A percentile compares a stretch with the other conserved stretches of the same genome.
Evolutionary conservation across 345 rosid species (phyloP).

Genomic region (Psidium guajava): DNA sequence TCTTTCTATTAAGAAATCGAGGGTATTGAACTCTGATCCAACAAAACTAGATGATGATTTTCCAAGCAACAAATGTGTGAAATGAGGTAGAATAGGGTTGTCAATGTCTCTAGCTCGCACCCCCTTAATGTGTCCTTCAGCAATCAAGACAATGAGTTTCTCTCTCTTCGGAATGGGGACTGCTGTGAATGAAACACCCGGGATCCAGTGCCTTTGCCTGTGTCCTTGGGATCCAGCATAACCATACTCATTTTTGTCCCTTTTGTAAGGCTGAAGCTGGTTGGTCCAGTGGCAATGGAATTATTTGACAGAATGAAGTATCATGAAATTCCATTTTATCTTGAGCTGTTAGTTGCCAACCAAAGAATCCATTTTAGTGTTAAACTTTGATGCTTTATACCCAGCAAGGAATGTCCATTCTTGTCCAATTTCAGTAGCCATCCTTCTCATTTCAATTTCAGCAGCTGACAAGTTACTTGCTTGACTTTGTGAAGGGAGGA

Average conservation of each 20-base stretch:
- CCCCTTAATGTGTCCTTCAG: neutral
- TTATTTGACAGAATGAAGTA: neutral
- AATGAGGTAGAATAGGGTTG: neutral
- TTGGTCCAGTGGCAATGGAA: neutral
- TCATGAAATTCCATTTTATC: neutral
- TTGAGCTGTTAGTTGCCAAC: neutral
- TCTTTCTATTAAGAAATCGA: neutral
- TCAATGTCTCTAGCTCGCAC: neutral
- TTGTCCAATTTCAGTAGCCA: neutral
- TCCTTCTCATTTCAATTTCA: neutral
- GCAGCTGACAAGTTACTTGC: neutral
- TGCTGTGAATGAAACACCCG: neutral
- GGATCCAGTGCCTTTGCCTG: neutral
- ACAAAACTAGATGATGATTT: neutral
- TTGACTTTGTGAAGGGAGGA: conserved; percentile 47
- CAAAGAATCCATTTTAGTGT: neutral
- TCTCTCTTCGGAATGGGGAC: neutral
- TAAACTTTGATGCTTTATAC: neutral
- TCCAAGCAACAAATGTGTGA: neutral
- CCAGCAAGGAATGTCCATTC: neutral
- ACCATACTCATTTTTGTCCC: neutral
- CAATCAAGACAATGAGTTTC: neutral
- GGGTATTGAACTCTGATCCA: neutral
- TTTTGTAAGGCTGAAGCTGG: neutral
- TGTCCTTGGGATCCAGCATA: neutral